phyloP scores from a whole-genome alignment of 495 filamentous ascomycete genomes.

The Neurospora discreta region DNA sequence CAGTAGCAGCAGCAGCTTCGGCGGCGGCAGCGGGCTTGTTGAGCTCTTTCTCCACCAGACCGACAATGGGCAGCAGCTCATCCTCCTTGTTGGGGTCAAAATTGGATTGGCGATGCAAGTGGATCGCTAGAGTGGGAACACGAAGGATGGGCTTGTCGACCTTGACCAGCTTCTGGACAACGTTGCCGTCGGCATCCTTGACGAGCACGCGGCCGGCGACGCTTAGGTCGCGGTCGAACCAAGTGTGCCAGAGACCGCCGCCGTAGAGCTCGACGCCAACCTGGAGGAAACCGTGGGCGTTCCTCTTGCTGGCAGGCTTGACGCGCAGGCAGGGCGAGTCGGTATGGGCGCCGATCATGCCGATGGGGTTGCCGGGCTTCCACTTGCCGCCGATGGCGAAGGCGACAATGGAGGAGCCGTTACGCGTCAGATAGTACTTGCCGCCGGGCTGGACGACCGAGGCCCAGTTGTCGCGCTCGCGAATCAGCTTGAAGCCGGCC shows the following conservation, averaged over 20 bases:
- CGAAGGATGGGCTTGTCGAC: conserved; percentile 82
- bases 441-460: conserved; percentile 71
- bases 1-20: conserved; percentile 30
- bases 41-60: conserved; percentile 74
- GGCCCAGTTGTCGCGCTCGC: conserved; percentile 86
- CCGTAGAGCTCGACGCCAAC: conserved; percentile 96
- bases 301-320: conserved; percentile 89
- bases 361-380: conserved; percentile 87
- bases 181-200: conserved; percentile 58
- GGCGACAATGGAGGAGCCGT: conserved; percentile 85
- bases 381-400: conserved; percentile 90
- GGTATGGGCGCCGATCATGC: conserved; percentile 94
- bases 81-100: conserved; percentile 96
- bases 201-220: conserved; percentile 85
- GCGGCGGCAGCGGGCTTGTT: conserved; percentile 43
- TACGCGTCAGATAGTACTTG: conserved; percentile 93
- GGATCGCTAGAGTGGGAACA: conserved; percentile 87
- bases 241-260: conserved; percentile 70
- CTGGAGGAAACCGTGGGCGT: conserved; percentile 76
- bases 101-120: conserved; percentile 71
- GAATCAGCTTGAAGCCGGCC: conserved; percentile 79
- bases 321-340: conserved; percentile 85
- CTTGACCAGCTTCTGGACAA: conserved; percentile 78
- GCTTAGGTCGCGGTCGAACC: conserved; percentile 93
- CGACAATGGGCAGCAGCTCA: conserved; percentile 87